These are phyloP conservation scores for Jaltomata sinuosa DNA, from an alignment of 257 asterid genomes.

Conservation along the genomic window DNA sequence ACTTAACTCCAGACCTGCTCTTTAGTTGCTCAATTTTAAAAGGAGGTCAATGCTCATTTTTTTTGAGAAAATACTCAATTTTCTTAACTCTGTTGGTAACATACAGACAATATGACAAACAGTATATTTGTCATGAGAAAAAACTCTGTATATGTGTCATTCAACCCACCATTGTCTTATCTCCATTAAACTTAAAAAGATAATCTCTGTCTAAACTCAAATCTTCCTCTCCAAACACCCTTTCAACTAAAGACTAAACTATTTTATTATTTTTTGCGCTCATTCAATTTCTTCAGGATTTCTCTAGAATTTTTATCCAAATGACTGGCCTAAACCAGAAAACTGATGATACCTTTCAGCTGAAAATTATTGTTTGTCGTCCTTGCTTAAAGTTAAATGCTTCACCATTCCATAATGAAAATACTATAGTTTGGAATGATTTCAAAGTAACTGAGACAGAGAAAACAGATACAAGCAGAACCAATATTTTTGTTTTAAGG, in stretches of 20 bases:
- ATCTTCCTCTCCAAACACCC: background rate
- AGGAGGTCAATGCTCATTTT: background rate
- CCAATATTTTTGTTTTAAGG: background rate
- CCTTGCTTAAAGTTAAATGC: background rate
- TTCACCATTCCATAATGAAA: background rate
- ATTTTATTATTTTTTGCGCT: background rate
- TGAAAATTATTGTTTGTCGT: background rate
- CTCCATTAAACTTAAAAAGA: background rate
- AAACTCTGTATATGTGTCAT: background rate
- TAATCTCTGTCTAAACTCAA: background rate
- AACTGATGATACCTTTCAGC: background rate
- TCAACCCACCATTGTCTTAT: background rate
- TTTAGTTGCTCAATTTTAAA: background rate
- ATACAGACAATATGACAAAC: background rate
- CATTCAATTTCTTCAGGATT: background rate
- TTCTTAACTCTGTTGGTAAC: background rate
- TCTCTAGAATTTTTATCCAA: background rate
- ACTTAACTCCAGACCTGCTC: background rate
- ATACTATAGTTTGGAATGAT: background rate
- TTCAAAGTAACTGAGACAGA: background rate
- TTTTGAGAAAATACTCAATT: background rate
- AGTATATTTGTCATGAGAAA: background rate
- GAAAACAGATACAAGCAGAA: background rate
- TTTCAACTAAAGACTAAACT: background rate
- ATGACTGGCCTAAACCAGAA: background rate